Base-by-base conservation (phyloP, 2,329 filamentous ascomycete species). In the Microthyrium microscopicum region DNA sequence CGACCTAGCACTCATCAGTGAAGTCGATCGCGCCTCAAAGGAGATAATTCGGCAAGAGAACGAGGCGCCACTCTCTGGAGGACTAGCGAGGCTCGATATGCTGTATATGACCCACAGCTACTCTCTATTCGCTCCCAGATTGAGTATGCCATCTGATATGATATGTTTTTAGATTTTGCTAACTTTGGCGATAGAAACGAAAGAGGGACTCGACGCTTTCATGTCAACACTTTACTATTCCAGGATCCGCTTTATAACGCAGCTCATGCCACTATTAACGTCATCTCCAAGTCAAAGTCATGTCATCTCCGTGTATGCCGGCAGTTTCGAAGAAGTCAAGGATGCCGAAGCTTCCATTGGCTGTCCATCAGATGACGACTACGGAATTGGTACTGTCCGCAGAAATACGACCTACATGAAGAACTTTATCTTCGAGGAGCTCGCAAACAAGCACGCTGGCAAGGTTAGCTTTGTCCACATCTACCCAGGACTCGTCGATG, bases 261-360 rank as follows among this genome's bases (percentile, higher is more conserved):
- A 31, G 9, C 19, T 31, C 9, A 31, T 20, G 11, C 29, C 29
- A 12, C 19, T 31, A 6, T 20, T 31, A 9, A 7, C 6, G 22
- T 13, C 29, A 6, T 18, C 29, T 20, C 9, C 29, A 6, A 9
- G 11, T 6, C 15, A 45, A 42, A 16, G 47, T 47, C 34, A 46
- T 44, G 42, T 53, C 16, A 44, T 54, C 9, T 56, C 54, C 18
- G 44, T 56, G 13, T 55, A 49, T 31, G 50, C 49, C 2, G 49
- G 50, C 3, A 41, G 41, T 12, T 31, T 43, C 6, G 52, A 55
- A 35, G 43, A 44, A 15, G 40, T 34, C 5, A 40, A 49, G 33
- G 45, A 40, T n/a, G 29, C 41, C 4, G 43, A 49, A 19, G 19
- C 49, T 5, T 49, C 51, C 1, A 44, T 55, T 12, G 50, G 53